These are phyloP conservation scores for Hypoxylon sp. DNA, from an alignment of 2,329 filamentous ascomycete genomes.

Conservation along the genomic window DNA sequence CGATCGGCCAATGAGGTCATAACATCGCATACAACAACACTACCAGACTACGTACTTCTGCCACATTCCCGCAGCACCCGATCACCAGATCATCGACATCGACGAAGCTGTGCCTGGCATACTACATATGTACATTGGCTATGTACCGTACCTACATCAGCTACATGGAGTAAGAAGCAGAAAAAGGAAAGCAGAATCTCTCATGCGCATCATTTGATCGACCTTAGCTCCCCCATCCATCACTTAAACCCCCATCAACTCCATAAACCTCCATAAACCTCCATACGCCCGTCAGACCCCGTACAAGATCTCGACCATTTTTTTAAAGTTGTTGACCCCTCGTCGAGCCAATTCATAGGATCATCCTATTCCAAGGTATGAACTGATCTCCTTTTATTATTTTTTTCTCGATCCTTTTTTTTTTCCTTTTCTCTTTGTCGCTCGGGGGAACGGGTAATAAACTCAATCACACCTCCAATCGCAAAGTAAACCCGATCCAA, in stretches of 20 bases:
- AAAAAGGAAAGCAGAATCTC: too few relatives aligned
- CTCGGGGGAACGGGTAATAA: constrained; percentile 12
- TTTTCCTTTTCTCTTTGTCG: not conserved
- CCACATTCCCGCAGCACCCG: constrained; percentile 31
- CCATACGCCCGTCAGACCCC: too few relatives aligned
- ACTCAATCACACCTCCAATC: too few relatives aligned
- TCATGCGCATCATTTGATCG: constrained; percentile 32
- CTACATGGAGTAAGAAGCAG: too few relatives aligned
- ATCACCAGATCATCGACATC: constrained; percentile 31
- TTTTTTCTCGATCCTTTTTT: too few relatives aligned
- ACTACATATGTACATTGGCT: too few relatives aligned
- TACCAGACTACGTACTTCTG: not conserved
- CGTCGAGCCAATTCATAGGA: too few relatives aligned
- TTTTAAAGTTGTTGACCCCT: constrained; percentile 10
- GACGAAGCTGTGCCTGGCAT: too few relatives aligned
- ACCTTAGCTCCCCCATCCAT: constrained; percentile 10
- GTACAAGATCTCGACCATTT: too few relatives aligned
- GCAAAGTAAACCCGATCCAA: not conserved
- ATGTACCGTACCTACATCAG: too few relatives aligned
- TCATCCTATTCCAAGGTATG: too few relatives aligned
- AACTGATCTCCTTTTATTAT: too few relatives aligned
- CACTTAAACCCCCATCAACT: not conserved
- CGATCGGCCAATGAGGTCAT: constrained; percentile 31
- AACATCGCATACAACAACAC: constrained; percentile 13
- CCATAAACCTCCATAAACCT: constrained; percentile 17